A percentile compares a stretch with the other conserved stretches of the same genome.
These are phyloP conservation scores for Boletus huronensis DNA, from an alignment of 768 basidiomycete species.

Conservation along the genomic window DNA sequence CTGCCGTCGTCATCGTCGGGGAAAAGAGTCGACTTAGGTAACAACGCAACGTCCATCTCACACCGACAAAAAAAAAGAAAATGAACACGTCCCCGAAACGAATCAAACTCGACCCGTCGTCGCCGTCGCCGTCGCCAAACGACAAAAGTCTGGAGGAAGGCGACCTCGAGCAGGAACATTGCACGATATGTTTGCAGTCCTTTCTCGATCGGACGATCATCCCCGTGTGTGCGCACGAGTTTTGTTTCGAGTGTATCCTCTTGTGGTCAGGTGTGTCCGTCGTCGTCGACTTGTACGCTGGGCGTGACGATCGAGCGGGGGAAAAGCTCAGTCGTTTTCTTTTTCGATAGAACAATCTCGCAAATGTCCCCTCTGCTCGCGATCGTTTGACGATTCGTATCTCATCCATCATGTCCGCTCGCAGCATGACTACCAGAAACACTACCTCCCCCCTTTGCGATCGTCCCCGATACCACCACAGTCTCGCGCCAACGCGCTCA, in stretches of 20 bases:
- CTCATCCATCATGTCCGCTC: slow-evolving; percentile 79
- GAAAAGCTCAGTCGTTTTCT: neutral
- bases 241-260: slow-evolving; percentile 88
- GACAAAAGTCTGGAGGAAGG: neutral
- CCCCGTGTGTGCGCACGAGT: slow-evolving; percentile 86
- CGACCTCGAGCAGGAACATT: slow-evolving; percentile 39
- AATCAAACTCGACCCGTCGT: slow-evolving; percentile 31
- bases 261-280: slow-evolving; percentile 73
- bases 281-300: too few relatives aligned
- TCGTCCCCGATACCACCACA: slow-evolving; percentile 42
- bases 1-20: neutral
- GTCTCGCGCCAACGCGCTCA: slow-evolving; percentile 28
- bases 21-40: neutral
- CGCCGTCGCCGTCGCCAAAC: slow-evolving; percentile 10
- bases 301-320: neutral
- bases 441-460: slow-evolving; percentile 66
- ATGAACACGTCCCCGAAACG: slow-evolving; percentile 1
- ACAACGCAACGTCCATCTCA: too few relatives aligned
- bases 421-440: slow-evolving; percentile 77
- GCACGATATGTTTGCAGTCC: slow-evolving; percentile 82
- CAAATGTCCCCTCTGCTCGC: slow-evolving; percentile 73
- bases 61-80: neutral
- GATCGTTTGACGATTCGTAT: slow-evolving; percentile 59
- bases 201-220: slow-evolving; percentile 77
- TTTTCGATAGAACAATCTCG: slow-evolving; percentile 63